Conservation (phyloP, 2,329 filamentous ascomycete species). For the Alternaria gansuensis region DNA sequence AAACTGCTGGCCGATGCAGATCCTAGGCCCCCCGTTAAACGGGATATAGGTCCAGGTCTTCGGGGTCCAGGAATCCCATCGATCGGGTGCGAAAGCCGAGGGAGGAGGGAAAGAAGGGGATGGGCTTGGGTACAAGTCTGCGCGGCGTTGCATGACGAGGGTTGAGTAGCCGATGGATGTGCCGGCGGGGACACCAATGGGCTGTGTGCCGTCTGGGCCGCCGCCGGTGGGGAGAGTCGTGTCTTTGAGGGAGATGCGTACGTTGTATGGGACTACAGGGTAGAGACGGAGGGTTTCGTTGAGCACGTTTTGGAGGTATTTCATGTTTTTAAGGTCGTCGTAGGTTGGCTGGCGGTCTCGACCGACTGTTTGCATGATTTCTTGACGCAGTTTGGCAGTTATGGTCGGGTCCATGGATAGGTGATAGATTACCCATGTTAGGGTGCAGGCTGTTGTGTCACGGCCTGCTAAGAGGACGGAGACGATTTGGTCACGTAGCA, state of each 20-base stretch:
- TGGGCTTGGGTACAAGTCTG: conserved; percentile 58
- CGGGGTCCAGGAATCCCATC: conserved; percentile 61
- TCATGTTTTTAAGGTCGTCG: conserved; percentile 84
- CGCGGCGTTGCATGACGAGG: conserved; percentile 60
- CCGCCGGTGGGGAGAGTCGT: conserved; percentile 61
- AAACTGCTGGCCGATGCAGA: conserved; percentile 63
- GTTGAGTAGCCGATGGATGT: conserved; percentile 60
- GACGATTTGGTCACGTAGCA: conserved; percentile 82
- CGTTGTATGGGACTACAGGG: conserved; percentile 61
- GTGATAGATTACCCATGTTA: conserved; percentile 86
- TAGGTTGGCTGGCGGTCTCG: conserved; percentile 70
- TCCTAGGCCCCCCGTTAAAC: conserved; percentile 60
- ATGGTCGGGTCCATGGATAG: conserved; percentile 74
- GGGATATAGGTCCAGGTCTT: conserved; percentile 60
- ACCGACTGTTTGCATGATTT: conserved; percentile 76
- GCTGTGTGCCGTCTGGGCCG: conserved; percentile 56
- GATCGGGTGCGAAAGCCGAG: conserved; percentile 57
- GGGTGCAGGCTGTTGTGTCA: conserved; percentile 84
- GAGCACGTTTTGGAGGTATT: conserved; percentile 65
- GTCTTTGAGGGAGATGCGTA: conserved; percentile 58
- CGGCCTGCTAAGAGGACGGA: conserved; percentile 80
- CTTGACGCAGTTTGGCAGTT: conserved; percentile 72
- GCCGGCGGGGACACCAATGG: conserved; percentile 56
- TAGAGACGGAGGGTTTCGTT: conserved; percentile 57
- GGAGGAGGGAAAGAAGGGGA: conserved; percentile 54